phyloP scores from a whole-genome alignment of 768 basidiomycete species.

The Termitomyces sp. region DNA sequence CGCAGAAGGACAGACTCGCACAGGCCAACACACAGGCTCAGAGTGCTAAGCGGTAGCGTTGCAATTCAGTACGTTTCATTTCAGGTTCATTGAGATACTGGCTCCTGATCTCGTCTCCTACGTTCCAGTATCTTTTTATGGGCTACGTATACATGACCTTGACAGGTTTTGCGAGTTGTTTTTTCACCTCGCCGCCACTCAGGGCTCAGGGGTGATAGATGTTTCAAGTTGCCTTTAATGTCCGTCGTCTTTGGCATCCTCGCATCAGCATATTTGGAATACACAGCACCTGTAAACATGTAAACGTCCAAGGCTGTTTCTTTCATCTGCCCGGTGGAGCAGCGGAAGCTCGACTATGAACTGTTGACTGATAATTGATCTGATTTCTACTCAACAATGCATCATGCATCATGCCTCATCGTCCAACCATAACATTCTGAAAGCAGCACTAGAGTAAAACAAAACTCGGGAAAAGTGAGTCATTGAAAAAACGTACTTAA shows the following conservation, averaged over 20 bases:
- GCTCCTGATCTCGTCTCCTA: not conserved
- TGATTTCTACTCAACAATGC: not conserved
- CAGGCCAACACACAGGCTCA: slow-evolving; percentile 32
- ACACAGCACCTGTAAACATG: not conserved
- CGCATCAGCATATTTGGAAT: not conserved
- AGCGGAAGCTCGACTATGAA: not conserved
- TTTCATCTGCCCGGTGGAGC: not conserved
- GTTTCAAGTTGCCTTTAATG: not conserved
- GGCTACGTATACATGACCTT: not conserved
- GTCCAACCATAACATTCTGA: not conserved
- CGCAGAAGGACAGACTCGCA: slow-evolving; percentile 67
- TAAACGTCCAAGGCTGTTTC: not conserved
- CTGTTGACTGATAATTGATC: not conserved
- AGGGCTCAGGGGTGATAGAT: not conserved
- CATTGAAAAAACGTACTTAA: not conserved
- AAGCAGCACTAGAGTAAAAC: not conserved
- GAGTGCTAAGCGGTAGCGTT: slow-evolving; percentile 22
- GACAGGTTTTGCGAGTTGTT: not conserved
- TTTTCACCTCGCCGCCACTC: not conserved
- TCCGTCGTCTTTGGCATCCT: not conserved
- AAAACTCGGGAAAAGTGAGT: not conserved
- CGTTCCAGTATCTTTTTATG: not conserved
- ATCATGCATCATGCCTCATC: too few relatives aligned
- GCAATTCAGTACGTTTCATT: slow-evolving; percentile 1
- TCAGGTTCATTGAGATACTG: not conserved